phyloP scores from a whole-genome alignment of 805 yeast species.

The Candida argentea region DNA sequence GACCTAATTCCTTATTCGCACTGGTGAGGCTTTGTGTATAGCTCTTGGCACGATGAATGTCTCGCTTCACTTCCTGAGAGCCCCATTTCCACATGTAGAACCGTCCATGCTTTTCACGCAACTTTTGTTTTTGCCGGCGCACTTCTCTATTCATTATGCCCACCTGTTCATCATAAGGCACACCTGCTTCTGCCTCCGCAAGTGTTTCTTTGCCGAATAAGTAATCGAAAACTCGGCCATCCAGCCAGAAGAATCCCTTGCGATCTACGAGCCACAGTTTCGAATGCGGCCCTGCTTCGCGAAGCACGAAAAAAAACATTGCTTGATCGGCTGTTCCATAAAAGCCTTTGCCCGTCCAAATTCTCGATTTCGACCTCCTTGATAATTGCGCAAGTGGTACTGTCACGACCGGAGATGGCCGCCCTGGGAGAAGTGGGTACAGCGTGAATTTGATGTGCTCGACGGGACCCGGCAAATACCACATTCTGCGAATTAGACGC shows the following conservation, averaged over 20 bases:
- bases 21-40: no score
- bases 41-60: constrained; percentile 13
- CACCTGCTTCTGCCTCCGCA: constrained; percentile 66
- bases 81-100: constrained; percentile 48
- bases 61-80: constrained; percentile 21
- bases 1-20: no score
- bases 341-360: constrained; percentile 83
- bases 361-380: constrained; percentile 52
- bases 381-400: constrained; percentile 47
- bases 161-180: constrained; percentile 50
- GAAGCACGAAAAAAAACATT: constrained; percentile 62
- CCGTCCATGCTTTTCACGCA: constrained; percentile 45
- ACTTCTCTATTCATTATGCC: constrained; percentile 38
- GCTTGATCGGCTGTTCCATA: constrained; percentile 74
- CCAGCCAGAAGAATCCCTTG: constrained; percentile 88
- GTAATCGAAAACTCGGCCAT: constrained; percentile 75
- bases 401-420: constrained; percentile 65
- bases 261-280: constrained; percentile 75
- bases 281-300: constrained; percentile 38
- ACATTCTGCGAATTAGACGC: constrained; percentile 62
- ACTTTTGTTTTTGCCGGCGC: constrained; percentile 38
- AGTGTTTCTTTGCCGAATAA: constrained; percentile 72
- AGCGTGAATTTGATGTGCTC: constrained; percentile 57
- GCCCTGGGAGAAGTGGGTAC: constrained; percentile 67
- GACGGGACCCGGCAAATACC: constrained; percentile 56